These are phyloP conservation scores for Metarhizium sp. DNA, from an alignment of 2,329 filamentous ascomycete genomes.

Conservation along the genomic window DNA sequence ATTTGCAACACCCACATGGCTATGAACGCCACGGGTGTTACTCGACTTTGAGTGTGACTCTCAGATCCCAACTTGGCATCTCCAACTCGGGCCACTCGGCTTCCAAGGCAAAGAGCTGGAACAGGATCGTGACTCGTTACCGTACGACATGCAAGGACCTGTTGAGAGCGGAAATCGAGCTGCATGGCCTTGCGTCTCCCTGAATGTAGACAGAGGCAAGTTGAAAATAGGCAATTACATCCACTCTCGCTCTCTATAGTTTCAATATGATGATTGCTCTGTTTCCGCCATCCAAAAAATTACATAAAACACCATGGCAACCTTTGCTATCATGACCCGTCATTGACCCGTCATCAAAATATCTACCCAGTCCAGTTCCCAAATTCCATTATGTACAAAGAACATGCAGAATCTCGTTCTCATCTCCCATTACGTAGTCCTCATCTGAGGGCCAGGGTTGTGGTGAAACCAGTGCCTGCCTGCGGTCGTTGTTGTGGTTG, in stretches of 20 bases:
- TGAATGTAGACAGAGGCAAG: no score
- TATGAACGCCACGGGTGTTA: not conserved
- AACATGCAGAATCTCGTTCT: not conserved
- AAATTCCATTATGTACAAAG: constrained; percentile 1
- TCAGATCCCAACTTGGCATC: not conserved
- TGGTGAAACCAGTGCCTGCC: constrained; percentile 19
- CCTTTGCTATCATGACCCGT: not conserved
- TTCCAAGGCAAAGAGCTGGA: no score
- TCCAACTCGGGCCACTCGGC: not conserved
- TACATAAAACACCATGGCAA: not conserved
- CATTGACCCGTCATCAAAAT: not conserved
- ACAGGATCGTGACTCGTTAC: no score
- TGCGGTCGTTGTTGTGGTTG: constrained; percentile 20
- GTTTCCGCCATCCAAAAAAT: constrained; percentile 3
- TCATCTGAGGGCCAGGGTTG: constrained; percentile 26
- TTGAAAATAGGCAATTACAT: no score
- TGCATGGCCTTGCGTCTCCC: no score
- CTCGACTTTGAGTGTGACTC: not conserved
- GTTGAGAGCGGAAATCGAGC: no score
- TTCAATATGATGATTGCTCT: not conserved
- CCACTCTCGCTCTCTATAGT: not conserved
- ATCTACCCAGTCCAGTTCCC: not conserved
- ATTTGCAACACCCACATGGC: not conserved
- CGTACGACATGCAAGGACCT: no score
- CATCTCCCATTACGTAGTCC: not conserved